Evolutionary conservation across 1,284 basidiomycete species (phyloP).

Genomic region (Papiliotrema flavescens): DNA sequence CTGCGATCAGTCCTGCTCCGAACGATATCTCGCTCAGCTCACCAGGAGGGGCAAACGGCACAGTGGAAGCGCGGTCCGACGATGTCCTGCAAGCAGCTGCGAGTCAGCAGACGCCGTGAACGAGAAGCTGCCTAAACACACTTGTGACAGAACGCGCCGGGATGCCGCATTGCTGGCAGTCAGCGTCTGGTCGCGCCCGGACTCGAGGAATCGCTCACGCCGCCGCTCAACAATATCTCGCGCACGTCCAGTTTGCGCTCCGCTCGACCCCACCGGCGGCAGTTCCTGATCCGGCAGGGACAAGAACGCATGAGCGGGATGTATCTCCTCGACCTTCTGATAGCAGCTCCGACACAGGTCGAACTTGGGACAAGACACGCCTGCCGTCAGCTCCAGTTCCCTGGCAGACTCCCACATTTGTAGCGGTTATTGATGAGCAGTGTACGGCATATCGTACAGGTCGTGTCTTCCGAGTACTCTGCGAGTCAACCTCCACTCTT

Average conservation of each 20-base stretch:
- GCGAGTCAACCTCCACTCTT: too few relatives aligned
- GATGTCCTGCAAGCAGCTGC: constrained; percentile 79
- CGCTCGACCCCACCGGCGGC: constrained; percentile 18
- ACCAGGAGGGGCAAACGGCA: constrained; percentile 64
- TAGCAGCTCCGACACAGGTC: constrained; percentile 71
- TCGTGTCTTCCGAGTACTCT: constrained; percentile 59
- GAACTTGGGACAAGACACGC: constrained; percentile 69
- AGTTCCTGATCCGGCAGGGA: constrained; percentile 59
- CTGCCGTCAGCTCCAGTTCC: constrained; percentile 20
- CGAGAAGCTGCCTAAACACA: constrained; percentile 50
- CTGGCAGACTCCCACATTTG: constrained; percentile 58
- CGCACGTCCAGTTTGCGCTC: neutral
- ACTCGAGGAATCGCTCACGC: constrained; percentile 3
- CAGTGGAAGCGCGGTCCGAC: constrained; percentile 87
- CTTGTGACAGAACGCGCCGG: constrained; percentile 56
- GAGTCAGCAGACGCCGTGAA: neutral
- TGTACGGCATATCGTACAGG: constrained; percentile 74
- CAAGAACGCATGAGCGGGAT: constrained; percentile 80
- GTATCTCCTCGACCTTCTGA: constrained; percentile 71
- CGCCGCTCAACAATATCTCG: neutral
- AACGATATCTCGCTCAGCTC: constrained; percentile 1
- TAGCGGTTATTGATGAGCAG: constrained; percentile 63
- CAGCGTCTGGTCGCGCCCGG: too few relatives aligned
- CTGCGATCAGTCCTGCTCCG: constrained; percentile 13
- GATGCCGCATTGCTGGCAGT: constrained; percentile 34